A percentile compares a stretch with the other conserved stretches of the same genome.
phyloP scores from a whole-genome alignment of 2,329 filamentous ascomycete species.

The Emergomyces orientalis region DNA sequence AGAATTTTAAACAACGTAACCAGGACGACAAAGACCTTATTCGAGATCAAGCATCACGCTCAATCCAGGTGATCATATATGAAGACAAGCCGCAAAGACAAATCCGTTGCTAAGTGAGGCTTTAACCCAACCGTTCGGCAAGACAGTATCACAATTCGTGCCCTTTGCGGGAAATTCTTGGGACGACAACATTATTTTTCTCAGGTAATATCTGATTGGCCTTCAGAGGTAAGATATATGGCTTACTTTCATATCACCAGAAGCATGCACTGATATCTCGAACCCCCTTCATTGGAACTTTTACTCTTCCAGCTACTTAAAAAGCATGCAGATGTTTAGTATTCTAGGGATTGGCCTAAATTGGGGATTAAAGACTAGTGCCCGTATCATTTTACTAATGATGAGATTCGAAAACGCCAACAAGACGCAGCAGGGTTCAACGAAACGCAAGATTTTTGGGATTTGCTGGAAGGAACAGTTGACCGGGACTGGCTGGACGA shows the following conservation, averaged over 20 bases:
- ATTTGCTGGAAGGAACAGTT: constrained; percentile 8
- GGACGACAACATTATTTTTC: constrained; percentile 22
- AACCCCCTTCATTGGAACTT: no score
- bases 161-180: constrained; percentile 22
- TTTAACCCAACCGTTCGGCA: constrained; percentile 7
- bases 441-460: constrained; percentile 13
- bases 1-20: constrained; percentile 17
- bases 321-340: not conserved
- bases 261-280: not conserved
- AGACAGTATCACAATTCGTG: constrained; percentile 17
- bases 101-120: constrained; percentile 10
- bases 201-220: constrained; percentile 23
- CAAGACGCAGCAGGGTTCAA: constrained; percentile 12
- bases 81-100: not conserved
- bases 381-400: constrained; percentile 12
- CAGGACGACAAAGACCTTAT: constrained; percentile 9
- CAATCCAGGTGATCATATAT: constrained; percentile 5
- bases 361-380: constrained; percentile 1
- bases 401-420: constrained; percentile 9
- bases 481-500: constrained; percentile 8
- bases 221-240: constrained; percentile 22
- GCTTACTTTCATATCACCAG: not conserved
- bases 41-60: not conserved
- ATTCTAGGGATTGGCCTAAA: constrained; percentile 8
- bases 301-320: not conserved